Base-by-base conservation (phyloP, 2,329 filamentous ascomycete species). In the Fusarium concolor region DNA sequence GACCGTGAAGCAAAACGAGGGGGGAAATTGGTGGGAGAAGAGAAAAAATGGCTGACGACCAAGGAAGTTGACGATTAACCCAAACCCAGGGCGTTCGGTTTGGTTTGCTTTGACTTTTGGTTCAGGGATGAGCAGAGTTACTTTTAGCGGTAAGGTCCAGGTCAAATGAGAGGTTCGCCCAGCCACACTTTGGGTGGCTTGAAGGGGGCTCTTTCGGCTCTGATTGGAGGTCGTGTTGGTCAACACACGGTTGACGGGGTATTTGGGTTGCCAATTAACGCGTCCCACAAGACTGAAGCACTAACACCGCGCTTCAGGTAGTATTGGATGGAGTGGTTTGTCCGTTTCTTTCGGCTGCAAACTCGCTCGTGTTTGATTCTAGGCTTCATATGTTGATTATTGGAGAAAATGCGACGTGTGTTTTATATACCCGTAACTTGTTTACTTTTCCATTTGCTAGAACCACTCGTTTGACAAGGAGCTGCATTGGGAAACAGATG, bases 61-160 rank as follows among this genome's bases (percentile, higher is more conserved):
- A 68, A 69, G 68, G 66, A 74, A 71, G 74, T 76, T 67, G 71
- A 73, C 66, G 72, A 66, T 74, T 70, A 65, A 62, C 37, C 49
- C 62, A 64, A 56, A 53, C 26, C 56, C 51, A 35, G 33, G 15
- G 33, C 18, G 26, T 26, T 20, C n/a, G 26, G 35, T 44, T 26
- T 49, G 45, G 31, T 59, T 59, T 59, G 57, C 55, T 62, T 72
- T 70, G 58, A 70, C 65, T 67, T 72, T 73, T 65, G 67, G 65
- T 74, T 74, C 71, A 74, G 71, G 71, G 71, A 74, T 74, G 58
- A 70, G 46, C 37, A 67, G 66, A 60, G 62, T 62, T 69, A 46
- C 45, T 59, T 62, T 55, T 60, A 64, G 53, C 53, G 61, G 60
- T 64, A 64, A 64, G 52, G 52, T 41, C 29, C 49, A 44, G 22